Percentiles rank a stretch among this genome's conserved stretches.
These are phyloP conservation scores for Colletotrichum zoysiae DNA, from an alignment of 2,329 filamentous ascomycete species.

Conservation along the genomic window DNA sequence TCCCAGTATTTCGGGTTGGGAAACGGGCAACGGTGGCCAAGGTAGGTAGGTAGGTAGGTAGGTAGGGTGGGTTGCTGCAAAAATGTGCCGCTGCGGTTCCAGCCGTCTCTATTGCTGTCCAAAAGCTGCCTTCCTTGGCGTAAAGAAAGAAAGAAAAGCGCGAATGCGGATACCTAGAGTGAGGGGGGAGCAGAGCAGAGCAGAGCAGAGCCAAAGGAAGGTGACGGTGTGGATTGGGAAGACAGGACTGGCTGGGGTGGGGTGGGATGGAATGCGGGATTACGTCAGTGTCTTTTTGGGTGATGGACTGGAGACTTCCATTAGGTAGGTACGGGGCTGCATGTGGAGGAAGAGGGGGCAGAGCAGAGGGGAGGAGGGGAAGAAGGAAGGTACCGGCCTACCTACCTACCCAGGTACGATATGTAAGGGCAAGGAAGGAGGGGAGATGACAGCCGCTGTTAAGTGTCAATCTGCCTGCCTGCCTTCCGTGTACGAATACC, in stretches of 20 bases:
- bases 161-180: slow-evolving; percentile 29
- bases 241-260: slow-evolving; percentile 23
- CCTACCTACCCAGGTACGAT: no score
- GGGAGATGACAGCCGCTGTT: not conserved
- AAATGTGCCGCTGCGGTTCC: slow-evolving; percentile 6
- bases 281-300: slow-evolving; percentile 38
- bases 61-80: not conserved
- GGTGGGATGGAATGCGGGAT: slow-evolving; percentile 37
- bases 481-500: not conserved
- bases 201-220: slow-evolving; percentile 15
- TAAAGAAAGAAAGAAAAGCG: slow-evolving; percentile 2
- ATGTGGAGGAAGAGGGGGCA: not conserved
- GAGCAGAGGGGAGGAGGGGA: no score
- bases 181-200: not conserved
- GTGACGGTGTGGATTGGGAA: not conserved
- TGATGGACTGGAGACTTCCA: slow-evolving; percentile 24
- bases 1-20: slow-evolving; percentile 13
- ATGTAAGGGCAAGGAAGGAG: not conserved
- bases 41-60: no score
- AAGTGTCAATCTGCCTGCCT: not conserved
- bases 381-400: no score
- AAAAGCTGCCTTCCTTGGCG: slow-evolving; percentile 34
- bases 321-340: slow-evolving; percentile 5
- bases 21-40: not conserved
- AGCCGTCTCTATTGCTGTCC: slow-evolving; percentile 16